Evolutionary conservation across 2,329 filamentous ascomycete genomes (phyloP).

Genomic region (Dichotomopilus funicola): DNA sequence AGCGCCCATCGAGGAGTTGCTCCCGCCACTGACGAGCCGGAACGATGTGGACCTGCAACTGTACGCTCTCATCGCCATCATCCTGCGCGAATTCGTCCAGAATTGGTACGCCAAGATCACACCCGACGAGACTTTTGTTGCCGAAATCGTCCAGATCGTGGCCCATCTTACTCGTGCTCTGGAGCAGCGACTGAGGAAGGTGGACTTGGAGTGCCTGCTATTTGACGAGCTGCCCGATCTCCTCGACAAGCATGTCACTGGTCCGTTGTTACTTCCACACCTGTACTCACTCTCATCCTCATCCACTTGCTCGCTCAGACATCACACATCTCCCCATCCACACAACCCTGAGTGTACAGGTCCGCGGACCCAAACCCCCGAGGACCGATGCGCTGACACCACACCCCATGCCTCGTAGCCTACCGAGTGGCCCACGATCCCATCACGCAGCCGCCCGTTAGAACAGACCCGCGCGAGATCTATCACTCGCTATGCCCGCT

Average conservation of each 20-base stretch:
- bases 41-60: conserved; percentile 91
- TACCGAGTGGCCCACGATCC: conserved; percentile 63
- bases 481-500: conserved; percentile 83
- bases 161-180: conserved; percentile 85
- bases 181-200: conserved; percentile 74
- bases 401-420: conserved; percentile 41
- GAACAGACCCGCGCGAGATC: conserved; percentile 57
- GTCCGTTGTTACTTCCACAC: conserved; percentile 38
- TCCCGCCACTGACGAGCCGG: conserved; percentile 88
- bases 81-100: conserved; percentile 84
- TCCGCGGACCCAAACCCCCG: background rate
- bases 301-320: no score
- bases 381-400: conserved; percentile 14
- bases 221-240: conserved; percentile 84
- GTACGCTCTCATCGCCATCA: conserved; percentile 84
- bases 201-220: conserved; percentile 75
- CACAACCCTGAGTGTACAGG: no score
- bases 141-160: conserved; percentile 82
- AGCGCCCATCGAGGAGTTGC: conserved; percentile 68
- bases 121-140: conserved; percentile 78
- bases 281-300: no score
- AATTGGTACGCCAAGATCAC: conserved; percentile 93
- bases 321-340: no score
- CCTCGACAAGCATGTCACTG: conserved; percentile 70
- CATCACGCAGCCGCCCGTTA: conserved; percentile 51